Base-by-base conservation (phyloP, 148 eudicot species). In the Cornus suecica region DNA sequence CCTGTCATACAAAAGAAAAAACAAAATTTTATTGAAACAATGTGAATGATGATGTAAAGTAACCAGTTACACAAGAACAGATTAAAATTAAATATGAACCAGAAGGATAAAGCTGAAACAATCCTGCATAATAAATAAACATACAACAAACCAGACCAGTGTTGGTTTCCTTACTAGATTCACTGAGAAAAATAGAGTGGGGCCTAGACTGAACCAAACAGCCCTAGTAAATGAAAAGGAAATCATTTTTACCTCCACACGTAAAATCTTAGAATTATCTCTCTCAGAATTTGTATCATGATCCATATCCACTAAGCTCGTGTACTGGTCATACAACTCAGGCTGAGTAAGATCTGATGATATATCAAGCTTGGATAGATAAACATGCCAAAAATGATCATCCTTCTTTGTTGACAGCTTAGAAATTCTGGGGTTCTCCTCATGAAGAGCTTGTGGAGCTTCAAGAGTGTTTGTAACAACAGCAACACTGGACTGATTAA, bases 341-440 rank as follows among this genome's bases (percentile, higher is more conserved):
- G 90, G 91, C 60, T 88, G 83, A 68, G 87, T 79, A 85, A 94
- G 88, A 73, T 90, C 91, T 29, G 84, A 78, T 28, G 97, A 92
- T 68, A 94, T 84, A 72, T 94, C 97, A 75, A 94, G 89, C 84
- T 78, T 84, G 54, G 90, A 84, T 74, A 94, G 87, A 84, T 92
- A 94, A 70, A 85, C 77, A 77, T 76, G 86, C 48, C 82, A 83
- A 70, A 75, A 30, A 72, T 9, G 51, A 80, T 75, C 77, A 72
- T 84, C 92, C 80, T 88, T 89, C 72, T 80, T 70, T 73, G 31
- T 62, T 51, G 74, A 70, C 72, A 45, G 71, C 51, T 48, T 74
- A 73, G 79, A 71, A 69, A 82, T 69, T 63, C 79, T 79, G 58
- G 88, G 77, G 69, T 78, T 80, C 78, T 84, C 88, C 51, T 86